These are phyloP conservation scores for Phytophthora podocarpi DNA, from an alignment of 352 stramenopile genomes.

Conservation along the genomic window DNA sequence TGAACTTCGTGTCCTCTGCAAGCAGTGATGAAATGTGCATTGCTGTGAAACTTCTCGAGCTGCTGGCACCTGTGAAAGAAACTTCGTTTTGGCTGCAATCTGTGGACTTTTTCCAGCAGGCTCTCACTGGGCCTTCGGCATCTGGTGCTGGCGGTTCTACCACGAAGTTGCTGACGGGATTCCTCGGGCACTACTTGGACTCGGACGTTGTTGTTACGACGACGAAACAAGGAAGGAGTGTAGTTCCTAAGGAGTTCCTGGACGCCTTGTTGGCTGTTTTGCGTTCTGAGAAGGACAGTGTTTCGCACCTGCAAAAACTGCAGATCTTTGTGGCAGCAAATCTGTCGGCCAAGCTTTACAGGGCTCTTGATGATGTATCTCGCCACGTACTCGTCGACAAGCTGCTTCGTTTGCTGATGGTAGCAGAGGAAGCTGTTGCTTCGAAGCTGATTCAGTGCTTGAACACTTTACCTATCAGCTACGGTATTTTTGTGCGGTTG, in stretches of 20 bases:
- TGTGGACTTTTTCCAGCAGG: slow-evolving; percentile 64
- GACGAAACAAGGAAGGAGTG: slow-evolving; percentile 29
- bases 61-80: slow-evolving; percentile 61
- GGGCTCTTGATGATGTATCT: slow-evolving; percentile 51
- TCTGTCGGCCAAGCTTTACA: slow-evolving; percentile 50
- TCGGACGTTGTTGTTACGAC: slow-evolving; percentile 31
- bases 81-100: slow-evolving; percentile 68
- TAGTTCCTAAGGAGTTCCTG: slow-evolving; percentile 62
- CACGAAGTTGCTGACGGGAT: slow-evolving; percentile 44
- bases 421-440: slow-evolving; percentile 61
- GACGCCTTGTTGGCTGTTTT: slow-evolving; percentile 57
- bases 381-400: slow-evolving; percentile 54
- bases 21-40: slow-evolving; percentile 49
- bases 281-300: slow-evolving; percentile 37
- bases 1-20: slow-evolving; percentile 55
- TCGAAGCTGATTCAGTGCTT: slow-evolving; percentile 61
- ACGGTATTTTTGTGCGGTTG: slow-evolving; percentile 59
- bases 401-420: slow-evolving; percentile 65
- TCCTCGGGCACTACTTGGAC: slow-evolving; percentile 68
- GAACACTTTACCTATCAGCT: slow-evolving; percentile 55
- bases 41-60: slow-evolving; percentile 63
- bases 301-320: slow-evolving; percentile 41
- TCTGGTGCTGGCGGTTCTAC: slow-evolving; percentile 1
- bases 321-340: slow-evolving; percentile 49
- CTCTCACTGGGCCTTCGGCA: slow-evolving; percentile 33